Base-by-base conservation (phyloP, 305 asterid genomes). In the Fraxinus dipetala region DNA sequence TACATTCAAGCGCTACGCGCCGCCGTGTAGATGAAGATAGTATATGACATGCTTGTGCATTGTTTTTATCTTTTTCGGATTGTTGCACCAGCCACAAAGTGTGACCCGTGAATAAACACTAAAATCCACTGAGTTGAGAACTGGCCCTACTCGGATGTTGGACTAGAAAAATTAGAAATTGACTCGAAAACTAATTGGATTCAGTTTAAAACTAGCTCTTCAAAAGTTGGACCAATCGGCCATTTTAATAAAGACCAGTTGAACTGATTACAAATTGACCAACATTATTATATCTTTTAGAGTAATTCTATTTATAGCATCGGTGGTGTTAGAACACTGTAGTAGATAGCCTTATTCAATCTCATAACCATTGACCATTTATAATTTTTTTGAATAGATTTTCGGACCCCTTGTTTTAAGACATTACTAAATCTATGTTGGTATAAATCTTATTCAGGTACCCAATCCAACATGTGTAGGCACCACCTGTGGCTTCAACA, bases 381-480 rank as follows among this genome's bases (percentile, higher is more conserved):
- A 40, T 36, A 36, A 2, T 36, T 36, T 20, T 34, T 43, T 43
- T 43, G 16, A 43, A 7, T 43, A 43, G 51, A 43, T 43, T 43
- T 43, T 10, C n/a, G n/a, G n/a, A n/a, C n/a, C n/a, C n/a, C n/a
- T n/a, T 4, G 34, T 28, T 56, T 77, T 22, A 6, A 24, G 9
- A 72, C 35, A 22, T 24, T 76, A 16, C 70, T 14, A 45, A 8
- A 3, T 0, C 16, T 43, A 10, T 1, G 10, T 36, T 65, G 24
- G 8, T 24, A 67, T 31, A 67, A 79, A 59, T 34, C 13, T 51
- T 36, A 26, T 2, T 48, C 79, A 94, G 98, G 98, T 91, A 77
- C 94, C 93, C 3, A 90, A 45, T 2, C 94, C 95, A 18, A 81
- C 79, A 14, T 95, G 98, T 83, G 84, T 83, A 0, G 97, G 90